phyloP scores from a whole-genome alignment of 306 rosid genomes.

The Vachellia collinsii region DNA sequence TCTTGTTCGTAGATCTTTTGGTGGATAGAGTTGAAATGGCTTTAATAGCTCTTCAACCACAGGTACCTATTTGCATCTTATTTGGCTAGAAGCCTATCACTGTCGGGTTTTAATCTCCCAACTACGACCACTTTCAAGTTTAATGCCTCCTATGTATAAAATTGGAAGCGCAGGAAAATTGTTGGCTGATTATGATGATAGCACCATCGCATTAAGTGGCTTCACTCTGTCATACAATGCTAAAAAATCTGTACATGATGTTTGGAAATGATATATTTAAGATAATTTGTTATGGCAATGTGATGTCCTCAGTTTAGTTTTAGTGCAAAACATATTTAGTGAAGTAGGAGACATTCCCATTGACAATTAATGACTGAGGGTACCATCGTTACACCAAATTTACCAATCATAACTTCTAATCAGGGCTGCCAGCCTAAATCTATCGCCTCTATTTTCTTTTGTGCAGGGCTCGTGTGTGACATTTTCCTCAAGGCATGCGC shows the following conservation, averaged over 20 bases:
- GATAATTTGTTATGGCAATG: constrained; percentile 21
- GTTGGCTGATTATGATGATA: neutral
- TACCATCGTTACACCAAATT: constrained; percentile 2
- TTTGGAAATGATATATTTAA: neutral
- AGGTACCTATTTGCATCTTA: constrained; percentile 53
- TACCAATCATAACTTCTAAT: neutral
- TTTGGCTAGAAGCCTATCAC: constrained; percentile 2
- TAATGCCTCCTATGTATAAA: neutral
- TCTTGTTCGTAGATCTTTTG: constrained; percentile 53
- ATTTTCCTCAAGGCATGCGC: constrained; percentile 36
- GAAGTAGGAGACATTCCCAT: neutral
- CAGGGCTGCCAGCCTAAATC: neutral
- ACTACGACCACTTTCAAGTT: neutral
- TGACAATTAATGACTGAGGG: neutral
- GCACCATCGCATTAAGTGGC: constrained; percentile 1
- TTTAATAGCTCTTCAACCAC: constrained; percentile 72
- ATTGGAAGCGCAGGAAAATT: neutral
- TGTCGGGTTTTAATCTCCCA: constrained; percentile 1
- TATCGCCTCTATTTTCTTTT: constrained; percentile 8
- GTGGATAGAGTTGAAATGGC: constrained; percentile 65
- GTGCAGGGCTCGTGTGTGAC: constrained; percentile 67
- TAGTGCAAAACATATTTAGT: neutral
- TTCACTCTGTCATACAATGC: neutral
- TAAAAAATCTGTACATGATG: neutral
- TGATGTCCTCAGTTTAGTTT: constrained; percentile 13